Evolutionary conservation across 2,329 filamentous ascomycete genomes (phyloP), one percentile per base, ranked within the genome.

Genomic region (Xylariaceae sp.): DNA sequence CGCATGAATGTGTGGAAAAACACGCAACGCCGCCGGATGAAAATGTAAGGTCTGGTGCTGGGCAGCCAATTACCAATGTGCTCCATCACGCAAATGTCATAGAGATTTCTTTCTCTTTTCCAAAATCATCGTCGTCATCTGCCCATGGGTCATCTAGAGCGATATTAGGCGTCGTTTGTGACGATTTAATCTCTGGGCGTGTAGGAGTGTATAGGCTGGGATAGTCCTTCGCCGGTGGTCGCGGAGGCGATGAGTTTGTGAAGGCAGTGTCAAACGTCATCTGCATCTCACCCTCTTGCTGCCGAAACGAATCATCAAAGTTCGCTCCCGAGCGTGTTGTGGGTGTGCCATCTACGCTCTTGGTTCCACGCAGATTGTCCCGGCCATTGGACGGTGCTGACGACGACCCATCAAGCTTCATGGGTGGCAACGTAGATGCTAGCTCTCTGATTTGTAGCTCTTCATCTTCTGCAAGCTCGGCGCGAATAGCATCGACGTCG

Each of bases 401-500:
- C 1, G 69, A 62, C 6, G 69, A 62, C 31, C 85, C 60, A 53
- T 86, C 81, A 49, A 96, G 78, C 66, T 90, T 94, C 80, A 96
- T 95, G 0, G 91, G 89, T 41, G 92, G 91, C 19, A 96, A 73
- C 1, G 91, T 96, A 44, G 87, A 90, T 68, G 94, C 81, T 51
- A 96, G 81, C 70, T 97, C 89, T 64, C 83, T 86, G 56, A 95
- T 83, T 66, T 81, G 75, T 42, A 84, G 58, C 48, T 78, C 45
- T 18, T 68, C 60, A 54, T 92, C 87, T 43, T 81, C 82, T 27
- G 89, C 89, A 32, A 99, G 74, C 62, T 95, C 89, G 10, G 89
- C 85, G 43, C 89, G 81, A 57, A 99, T 97, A 11, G 94, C 94
- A 61, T 99, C 94, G 42, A 99, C 83, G 62, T 99, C 94, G 62